Conservation (phyloP, 208 protist genomes). For the Trypanosomatidae sp. region DNA sequence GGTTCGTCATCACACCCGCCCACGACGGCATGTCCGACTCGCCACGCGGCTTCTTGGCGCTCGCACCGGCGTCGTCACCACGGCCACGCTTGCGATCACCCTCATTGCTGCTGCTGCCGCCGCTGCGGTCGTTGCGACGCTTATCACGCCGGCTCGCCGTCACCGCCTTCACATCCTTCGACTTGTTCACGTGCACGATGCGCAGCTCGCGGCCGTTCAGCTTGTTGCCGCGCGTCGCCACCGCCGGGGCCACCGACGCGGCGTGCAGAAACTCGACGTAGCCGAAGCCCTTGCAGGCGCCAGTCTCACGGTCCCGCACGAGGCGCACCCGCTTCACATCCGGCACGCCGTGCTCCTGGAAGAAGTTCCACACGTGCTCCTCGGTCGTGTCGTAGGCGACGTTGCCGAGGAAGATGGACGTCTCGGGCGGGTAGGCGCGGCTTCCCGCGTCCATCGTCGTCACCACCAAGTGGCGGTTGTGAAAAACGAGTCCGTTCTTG, state of each 20-base stretch:
- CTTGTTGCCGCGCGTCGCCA: constrained; percentile 57
- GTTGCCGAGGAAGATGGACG: constrained; percentile 90
- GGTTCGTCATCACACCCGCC: constrained; percentile 86
- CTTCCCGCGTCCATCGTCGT: constrained; percentile 69
- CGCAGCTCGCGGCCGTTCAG: constrained; percentile 78
- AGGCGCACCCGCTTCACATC: constrained; percentile 84
- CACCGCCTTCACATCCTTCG: constrained; percentile 63
- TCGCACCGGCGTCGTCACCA: constrained; percentile 19
- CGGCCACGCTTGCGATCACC: not conserved
- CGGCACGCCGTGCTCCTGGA: constrained; percentile 69
- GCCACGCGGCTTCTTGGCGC: constrained; percentile 28
- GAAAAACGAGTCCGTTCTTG: constrained; percentile 70
- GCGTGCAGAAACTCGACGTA: constrained; percentile 84
- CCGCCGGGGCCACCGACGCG: constrained; percentile 57
- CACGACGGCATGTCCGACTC: constrained; percentile 47
- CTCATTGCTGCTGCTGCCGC: too few relatives aligned
- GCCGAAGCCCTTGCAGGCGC: constrained; percentile 87
- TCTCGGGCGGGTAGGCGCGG: constrained; percentile 73
- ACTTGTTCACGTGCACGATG: constrained; percentile 88
- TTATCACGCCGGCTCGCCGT: constrained; percentile 70
- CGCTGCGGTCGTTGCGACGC: too few relatives aligned
- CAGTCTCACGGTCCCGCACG: constrained; percentile 79
- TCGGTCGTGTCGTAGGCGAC: constrained; percentile 83
- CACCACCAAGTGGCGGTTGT: constrained; percentile 82
- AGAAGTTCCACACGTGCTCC: constrained; percentile 86